A percentile compares a stretch with the other conserved stretches of the same genome.
Evolutionary conservation across 805 yeast genomes (phyloP).

Genomic region (Starmerella ratchasimensis): DNA sequence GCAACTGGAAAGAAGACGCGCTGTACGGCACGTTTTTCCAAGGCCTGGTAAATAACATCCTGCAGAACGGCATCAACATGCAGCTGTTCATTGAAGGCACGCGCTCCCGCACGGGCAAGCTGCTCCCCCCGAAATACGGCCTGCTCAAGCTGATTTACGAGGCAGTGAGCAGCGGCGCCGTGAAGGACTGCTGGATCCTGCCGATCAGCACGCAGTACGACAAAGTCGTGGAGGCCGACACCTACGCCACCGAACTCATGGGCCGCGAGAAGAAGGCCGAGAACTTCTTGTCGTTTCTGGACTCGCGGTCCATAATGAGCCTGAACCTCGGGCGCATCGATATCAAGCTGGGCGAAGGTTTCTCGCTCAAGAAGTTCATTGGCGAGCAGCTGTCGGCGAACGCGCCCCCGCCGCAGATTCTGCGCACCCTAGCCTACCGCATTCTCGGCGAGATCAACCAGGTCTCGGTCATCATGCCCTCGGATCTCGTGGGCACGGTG

Average conservation of each 20-base stretch:
- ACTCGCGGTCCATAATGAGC: slow-evolving; percentile 25
- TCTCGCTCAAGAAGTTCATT: slow-evolving; percentile 29
- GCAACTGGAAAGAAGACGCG: slow-evolving; percentile 31
- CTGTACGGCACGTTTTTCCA: slow-evolving; percentile 32
- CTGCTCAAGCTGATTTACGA: slow-evolving; percentile 40
- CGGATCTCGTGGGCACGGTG: slow-evolving; percentile 39
- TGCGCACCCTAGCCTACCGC: slow-evolving; percentile 42
- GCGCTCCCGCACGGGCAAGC: slow-evolving; percentile 51
- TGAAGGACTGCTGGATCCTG: slow-evolving; percentile 33
- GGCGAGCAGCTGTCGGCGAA: slow-evolving; percentile 22
- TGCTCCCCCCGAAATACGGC: slow-evolving; percentile 49
- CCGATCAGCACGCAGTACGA: slow-evolving; percentile 50
- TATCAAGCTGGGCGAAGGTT: slow-evolving; percentile 30
- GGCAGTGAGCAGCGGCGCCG: slow-evolving; percentile 33
- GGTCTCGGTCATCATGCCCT: slow-evolving; percentile 39
- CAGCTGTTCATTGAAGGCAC: slow-evolving; percentile 59
- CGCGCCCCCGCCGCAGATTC: slow-evolving; percentile 14
- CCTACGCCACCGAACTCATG: slow-evolving; percentile 41
- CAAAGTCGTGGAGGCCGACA: slow-evolving; percentile 41
- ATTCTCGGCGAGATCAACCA: slow-evolving; percentile 40
- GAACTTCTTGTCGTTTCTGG: slow-evolving; percentile 30
- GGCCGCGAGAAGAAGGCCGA: slow-evolving; percentile 47
- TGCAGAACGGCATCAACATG: slow-evolving; percentile 36
- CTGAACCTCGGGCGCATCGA: slow-evolving; percentile 31
- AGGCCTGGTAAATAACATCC: slow-evolving; percentile 35